Evolutionary conservation across 345 rosid genomes (phyloP), one percentile per base, ranked within the genome.

Genomic region (Sonneratia alba): DNA sequence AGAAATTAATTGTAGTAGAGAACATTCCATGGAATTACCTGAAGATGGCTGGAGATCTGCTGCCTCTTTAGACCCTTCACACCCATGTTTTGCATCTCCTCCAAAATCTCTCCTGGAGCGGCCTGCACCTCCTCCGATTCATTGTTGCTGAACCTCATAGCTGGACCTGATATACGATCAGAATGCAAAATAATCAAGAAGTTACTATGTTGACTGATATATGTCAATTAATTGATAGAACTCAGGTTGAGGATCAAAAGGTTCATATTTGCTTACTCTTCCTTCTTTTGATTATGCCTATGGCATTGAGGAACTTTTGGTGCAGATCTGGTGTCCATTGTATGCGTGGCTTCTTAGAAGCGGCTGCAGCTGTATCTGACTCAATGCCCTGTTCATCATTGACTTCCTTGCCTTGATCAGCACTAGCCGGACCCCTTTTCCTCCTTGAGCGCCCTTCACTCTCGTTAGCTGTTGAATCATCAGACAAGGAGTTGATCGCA

Each of bases 41-140:
- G 85, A 61, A 80, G 81, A 36, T 83, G 85, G 56, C 85, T 83
- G 13, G 83, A 83, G 65, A 83, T 68, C 45, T 80, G 78, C 68
- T 80, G 81, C 67, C 83, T 72, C 5, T 81, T 78, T 42, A 83
- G 66, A 47, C 32, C 69, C 38, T 59, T 57, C 47, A 67, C 71
- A 49, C 77, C 76, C 86, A 80, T 83, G 56, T 40, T 53, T 45
- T 70, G 74, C 86, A 83, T 76, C 37, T 72, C 59, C 51, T 83
- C 80, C 79, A 83, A 67, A 45, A 83, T 83, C 70, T 78, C 80
- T 77, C 69, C 74, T 4, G 85, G 85, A 78, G 80, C 85, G 48
- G 76, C 79, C 8, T 53, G 59, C 1, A 15, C 18, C 7, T 53
- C 59, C 19, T 2, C 22, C 22, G n/a, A 53, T 53, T 8, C 59